These are phyloP conservation scores for Blastobotrys mokoenaii DNA, from an alignment of 805 yeast genomes.

Conservation along the genomic window DNA sequence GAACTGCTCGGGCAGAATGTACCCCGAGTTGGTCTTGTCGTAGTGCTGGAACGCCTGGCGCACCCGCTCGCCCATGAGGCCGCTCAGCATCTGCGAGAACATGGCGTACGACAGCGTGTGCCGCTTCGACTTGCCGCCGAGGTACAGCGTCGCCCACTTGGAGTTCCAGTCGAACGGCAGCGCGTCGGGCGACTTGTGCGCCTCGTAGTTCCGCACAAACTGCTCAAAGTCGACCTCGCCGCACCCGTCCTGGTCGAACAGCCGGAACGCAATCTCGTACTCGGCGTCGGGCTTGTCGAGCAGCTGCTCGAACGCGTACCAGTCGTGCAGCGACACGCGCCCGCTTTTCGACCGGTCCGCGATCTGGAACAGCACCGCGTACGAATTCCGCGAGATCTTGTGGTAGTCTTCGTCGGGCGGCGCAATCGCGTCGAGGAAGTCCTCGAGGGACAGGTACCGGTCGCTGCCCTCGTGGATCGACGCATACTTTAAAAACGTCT, in stretches of 20 bases:
- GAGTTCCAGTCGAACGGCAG: slow-evolving; percentile 37
- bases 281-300: slow-evolving; percentile 49
- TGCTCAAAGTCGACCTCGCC: slow-evolving; percentile 33
- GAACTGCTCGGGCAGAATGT: slow-evolving; percentile 34
- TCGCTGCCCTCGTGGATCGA: slow-evolving; percentile 15
- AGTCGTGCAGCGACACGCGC: slow-evolving; percentile 57
- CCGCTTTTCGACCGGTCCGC: slow-evolving; percentile 73
- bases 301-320: slow-evolving; percentile 58
- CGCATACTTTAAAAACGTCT: slow-evolving; percentile 17
- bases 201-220: slow-evolving; percentile 32
- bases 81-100: slow-evolving; percentile 38
- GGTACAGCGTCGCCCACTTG: slow-evolving; percentile 34
- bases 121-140: slow-evolving; percentile 30
- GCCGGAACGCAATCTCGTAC: slow-evolving; percentile 40
- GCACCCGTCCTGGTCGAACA: slow-evolving; percentile 33
- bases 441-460: slow-evolving; percentile 23
- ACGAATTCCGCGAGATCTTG: slow-evolving; percentile 47
- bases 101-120: slow-evolving; percentile 33
- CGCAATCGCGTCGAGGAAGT: slow-evolving; percentile 37
- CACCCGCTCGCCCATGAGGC: slow-evolving; percentile 39
- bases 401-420: slow-evolving; percentile 40
- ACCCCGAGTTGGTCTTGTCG: slow-evolving; percentile 31
- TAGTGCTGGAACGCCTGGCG: slow-evolving; percentile 35
- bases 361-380: slow-evolving; percentile 66
- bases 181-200: slow-evolving; percentile 27